These are phyloP conservation scores for Xanthoceras sorbifolium DNA, from an alignment of 345 rosid species.

Conservation along the genomic window DNA sequence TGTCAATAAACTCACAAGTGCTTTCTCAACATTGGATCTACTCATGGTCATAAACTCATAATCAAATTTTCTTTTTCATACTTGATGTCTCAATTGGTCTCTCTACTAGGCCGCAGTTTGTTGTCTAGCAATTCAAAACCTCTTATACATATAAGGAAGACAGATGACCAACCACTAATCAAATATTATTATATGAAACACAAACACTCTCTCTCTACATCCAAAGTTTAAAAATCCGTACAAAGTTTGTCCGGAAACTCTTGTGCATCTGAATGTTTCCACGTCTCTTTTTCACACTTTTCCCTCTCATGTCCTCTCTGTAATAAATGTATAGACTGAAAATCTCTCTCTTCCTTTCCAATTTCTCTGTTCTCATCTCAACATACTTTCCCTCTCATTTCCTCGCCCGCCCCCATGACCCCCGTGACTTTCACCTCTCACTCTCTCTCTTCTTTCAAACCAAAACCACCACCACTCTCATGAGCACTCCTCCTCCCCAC, in stretches of 20 bases:
- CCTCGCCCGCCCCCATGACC: constrained; percentile 4
- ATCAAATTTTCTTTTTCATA: too few relatives aligned
- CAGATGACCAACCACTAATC: too few relatives aligned
- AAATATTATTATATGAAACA: too few relatives aligned
- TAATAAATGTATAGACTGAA: too few relatives aligned
- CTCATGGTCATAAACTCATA: too few relatives aligned
- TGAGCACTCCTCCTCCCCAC: constrained; percentile 25
- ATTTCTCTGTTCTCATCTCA: background rate
- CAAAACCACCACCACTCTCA: constrained; percentile 7
- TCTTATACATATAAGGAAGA: too few relatives aligned
- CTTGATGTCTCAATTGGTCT: too few relatives aligned
- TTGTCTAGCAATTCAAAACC: too few relatives aligned
- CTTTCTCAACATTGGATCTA: too few relatives aligned
- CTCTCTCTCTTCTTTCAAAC: background rate
- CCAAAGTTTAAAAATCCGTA: background rate
- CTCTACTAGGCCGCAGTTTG: too few relatives aligned
- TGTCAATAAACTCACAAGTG: too few relatives aligned
- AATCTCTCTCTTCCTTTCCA: constrained; percentile 15
- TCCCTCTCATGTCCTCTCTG: background rate
- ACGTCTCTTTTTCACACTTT: background rate
- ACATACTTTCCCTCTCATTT: constrained; percentile 42
- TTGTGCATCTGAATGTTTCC: background rate
- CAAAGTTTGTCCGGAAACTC: background rate
- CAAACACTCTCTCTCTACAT: background rate
- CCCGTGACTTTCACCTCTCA: constrained; percentile 11